phyloP scores from a whole-genome alignment of 495 filamentous ascomycete genomes.

The Hyaloscypha finlandica region DNA sequence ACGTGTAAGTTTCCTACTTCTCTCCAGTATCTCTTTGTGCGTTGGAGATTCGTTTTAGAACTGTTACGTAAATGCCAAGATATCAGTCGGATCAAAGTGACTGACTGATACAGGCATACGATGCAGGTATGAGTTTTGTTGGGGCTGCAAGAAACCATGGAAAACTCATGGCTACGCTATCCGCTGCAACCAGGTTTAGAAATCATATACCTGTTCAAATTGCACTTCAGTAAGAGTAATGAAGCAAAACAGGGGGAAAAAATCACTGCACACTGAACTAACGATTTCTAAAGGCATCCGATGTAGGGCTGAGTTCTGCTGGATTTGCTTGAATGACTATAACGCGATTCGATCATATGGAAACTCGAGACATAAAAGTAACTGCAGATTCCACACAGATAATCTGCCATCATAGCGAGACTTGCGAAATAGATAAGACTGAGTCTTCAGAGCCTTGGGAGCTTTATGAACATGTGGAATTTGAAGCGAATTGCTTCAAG shows the following conservation, averaged over 20 bases:
- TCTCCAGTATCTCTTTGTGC: too few relatives aligned
- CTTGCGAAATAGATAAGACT: not conserved
- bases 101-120: slow-evolving; percentile 19
- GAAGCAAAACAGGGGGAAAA: too few relatives aligned
- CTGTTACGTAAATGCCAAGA: too few relatives aligned
- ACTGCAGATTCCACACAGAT: slow-evolving; percentile 17
- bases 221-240: slow-evolving; percentile 1
- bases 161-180: not conserved
- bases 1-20: slow-evolving; percentile 16
- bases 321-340: slow-evolving; percentile 20
- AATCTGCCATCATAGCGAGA: slow-evolving; percentile 13
- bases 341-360: slow-evolving; percentile 6
- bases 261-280: not conserved
- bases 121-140: slow-evolving; percentile 21
- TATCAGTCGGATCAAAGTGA: not conserved
- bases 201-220: too few relatives aligned
- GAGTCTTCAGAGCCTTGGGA: not conserved
- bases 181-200: too few relatives aligned
- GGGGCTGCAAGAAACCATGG: slow-evolving; percentile 16
- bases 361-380: slow-evolving; percentile 12
- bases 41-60: too few relatives aligned
- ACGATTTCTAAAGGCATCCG: slow-evolving; percentile 16
- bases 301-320: slow-evolving; percentile 17
- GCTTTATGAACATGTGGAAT: not conserved
- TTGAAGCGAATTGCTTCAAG: too few relatives aligned